phyloP scores from a whole-genome alignment of 805 yeast species.

The Ogataea nitratoaversa region DNA sequence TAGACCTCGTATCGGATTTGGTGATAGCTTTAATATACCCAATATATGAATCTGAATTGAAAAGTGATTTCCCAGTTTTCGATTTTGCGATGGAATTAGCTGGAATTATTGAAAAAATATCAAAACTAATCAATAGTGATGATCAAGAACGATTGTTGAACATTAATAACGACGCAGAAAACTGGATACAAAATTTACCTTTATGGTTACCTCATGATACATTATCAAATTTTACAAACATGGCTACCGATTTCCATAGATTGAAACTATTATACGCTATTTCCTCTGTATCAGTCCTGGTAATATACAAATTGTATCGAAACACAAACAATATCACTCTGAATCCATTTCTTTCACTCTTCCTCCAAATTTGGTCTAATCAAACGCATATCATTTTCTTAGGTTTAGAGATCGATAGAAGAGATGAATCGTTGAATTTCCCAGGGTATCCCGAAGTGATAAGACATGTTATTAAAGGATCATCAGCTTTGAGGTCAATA shows the following conservation, averaged over 20 bases:
- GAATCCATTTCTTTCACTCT: constrained; percentile 60
- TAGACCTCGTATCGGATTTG: constrained; percentile 51
- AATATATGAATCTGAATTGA: constrained; percentile 24
- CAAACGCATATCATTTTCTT: constrained; percentile 55
- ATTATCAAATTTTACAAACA: constrained; percentile 16
- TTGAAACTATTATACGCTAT: constrained; percentile 44
- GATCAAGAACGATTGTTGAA: constrained; percentile 39
- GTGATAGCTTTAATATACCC: constrained; percentile 39
- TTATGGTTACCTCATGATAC: constrained; percentile 37
- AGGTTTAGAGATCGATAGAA: constrained; percentile 57
- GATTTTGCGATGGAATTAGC: constrained; percentile 31
- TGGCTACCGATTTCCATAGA: constrained; percentile 31
- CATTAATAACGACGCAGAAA: constrained; percentile 36
- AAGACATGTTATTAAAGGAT: constrained; percentile 52
- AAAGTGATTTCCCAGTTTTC: constrained; percentile 30
- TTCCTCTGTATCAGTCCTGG: constrained; percentile 36
- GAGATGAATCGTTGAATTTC: constrained; percentile 39
- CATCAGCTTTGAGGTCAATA: constrained; percentile 58
- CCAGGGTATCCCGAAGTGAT: constrained; percentile 42
- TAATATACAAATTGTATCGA: constrained; percentile 40
- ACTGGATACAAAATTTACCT: constrained; percentile 29
- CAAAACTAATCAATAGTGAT: constrained; percentile 35
- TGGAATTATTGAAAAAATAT: constrained; percentile 34
- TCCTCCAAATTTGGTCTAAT: constrained; percentile 62
- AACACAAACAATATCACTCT: constrained; percentile 37